Conservation (phyloP, 2,329 filamentous ascomycete genomes). For the Hirsutella thompsonii region DNA sequence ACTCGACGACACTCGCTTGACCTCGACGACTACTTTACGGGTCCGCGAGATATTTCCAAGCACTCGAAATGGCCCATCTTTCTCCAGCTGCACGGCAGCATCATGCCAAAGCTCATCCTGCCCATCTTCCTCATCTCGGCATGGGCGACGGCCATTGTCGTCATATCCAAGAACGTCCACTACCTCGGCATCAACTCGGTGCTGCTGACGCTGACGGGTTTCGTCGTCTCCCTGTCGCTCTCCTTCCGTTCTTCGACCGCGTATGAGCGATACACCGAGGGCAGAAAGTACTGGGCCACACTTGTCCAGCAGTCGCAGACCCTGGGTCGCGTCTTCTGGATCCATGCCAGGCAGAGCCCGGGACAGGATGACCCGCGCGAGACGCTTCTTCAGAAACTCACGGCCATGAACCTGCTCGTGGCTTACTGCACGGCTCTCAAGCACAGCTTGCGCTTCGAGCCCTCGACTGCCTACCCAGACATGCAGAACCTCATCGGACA, state of each 20-base stretch:
- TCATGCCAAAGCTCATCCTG: constrained; percentile 61
- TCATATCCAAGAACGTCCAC: constrained; percentile 33
- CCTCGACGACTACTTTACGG: constrained; percentile 49
- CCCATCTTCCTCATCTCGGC: constrained; percentile 47
- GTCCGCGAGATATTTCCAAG: constrained; percentile 55
- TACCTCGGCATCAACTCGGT: constrained; percentile 20
- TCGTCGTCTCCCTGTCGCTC: constrained; percentile 66
- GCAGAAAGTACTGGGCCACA: constrained; percentile 49
- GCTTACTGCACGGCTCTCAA: constrained; percentile 69
- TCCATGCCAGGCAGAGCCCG: constrained; percentile 52
- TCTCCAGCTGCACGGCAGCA: constrained; percentile 62
- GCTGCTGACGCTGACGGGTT: constrained; percentile 65
- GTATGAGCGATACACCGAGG: constrained; percentile 60
- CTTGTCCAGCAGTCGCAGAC: constrained; percentile 50
- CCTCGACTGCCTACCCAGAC: constrained; percentile 65
- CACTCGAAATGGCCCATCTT: constrained; percentile 70
- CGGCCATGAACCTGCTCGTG: constrained; percentile 63
- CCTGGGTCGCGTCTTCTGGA: constrained; percentile 70
- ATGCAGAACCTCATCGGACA: constrained; percentile 56
- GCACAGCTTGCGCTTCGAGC: constrained; percentile 74
- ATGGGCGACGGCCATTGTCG: constrained; percentile 56
- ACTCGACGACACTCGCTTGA: constrained; percentile 26
- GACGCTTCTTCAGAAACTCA: constrained; percentile 58
- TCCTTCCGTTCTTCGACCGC: constrained; percentile 68
- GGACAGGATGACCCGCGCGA: constrained; percentile 38